Base-by-base conservation (phyloP, 2,329 filamentous ascomycete genomes). In the Ophioceras dolichostomum region DNA sequence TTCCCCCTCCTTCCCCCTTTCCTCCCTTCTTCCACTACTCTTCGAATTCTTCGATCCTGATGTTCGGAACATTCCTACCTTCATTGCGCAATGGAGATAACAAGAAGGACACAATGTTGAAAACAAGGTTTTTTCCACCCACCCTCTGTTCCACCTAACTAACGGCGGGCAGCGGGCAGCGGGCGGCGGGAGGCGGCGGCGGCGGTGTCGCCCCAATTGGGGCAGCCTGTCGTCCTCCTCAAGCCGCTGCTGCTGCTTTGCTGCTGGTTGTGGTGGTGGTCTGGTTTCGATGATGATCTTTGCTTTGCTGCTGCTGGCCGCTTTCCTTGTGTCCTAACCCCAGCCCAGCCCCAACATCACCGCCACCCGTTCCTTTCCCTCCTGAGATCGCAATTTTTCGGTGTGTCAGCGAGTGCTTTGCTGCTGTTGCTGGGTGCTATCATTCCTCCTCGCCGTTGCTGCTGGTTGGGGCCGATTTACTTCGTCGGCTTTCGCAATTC, bases 11-110 rank as follows among this genome's bases (percentile, higher is more conserved):
- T 36, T 36, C 36, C 26, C 39, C 35, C 33, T 42, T 19, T 42
- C 28, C 24, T 10, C 28, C 36, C 27, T 35, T 14, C 32, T 36
- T 14, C 10, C n/a, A n/a, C n/a, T 27, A 33, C 35, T 41, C 18
- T 36, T 16, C 32, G 30, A 16, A 21, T 39, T 21, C 28, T 14
- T 10, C 26, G 16, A 21, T 33, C 39, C 36, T 50, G 5, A 36
- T 52, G 50, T 45, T 51, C 43, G 49, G 50, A 34, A 40, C 45
- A 33, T 37, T 44, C 4, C 38, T 52, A 10, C 50, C 50, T 35
- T 48, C 48, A 38, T 45, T 51, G 38, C 50, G 50, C 39, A 49
- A 52, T 37, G 42, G 43, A 32, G 48, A 51, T 28, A 10, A 17
- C 34, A 46, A 45, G 38, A 47, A 45, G 39, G 45, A 47, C 36